Evolutionary conservation across 306 rosid species (phyloP).

Genomic region (Vigna angularis): DNA sequence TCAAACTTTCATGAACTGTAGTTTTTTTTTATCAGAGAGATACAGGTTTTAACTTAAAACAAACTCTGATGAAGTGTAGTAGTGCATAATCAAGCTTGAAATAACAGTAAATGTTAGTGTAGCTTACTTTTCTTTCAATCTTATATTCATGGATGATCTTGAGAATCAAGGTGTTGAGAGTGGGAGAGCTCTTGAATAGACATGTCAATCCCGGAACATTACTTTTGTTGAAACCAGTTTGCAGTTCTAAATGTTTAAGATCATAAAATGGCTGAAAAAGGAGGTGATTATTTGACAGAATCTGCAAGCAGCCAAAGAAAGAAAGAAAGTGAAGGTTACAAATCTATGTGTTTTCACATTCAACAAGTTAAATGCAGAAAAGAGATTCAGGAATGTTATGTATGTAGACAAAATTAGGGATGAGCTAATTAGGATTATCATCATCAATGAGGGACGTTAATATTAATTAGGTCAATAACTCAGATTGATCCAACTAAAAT

Average conservation of each 20-base stretch:
- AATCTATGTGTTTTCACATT: slow-evolving; percentile 7
- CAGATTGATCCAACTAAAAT: no score
- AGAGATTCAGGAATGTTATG: not conserved
- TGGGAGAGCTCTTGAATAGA: slow-evolving; percentile 70
- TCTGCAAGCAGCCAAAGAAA: slow-evolving; percentile 62
- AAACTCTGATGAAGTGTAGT: not conserved
- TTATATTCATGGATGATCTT: slow-evolving; percentile 57
- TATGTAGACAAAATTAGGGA: not conserved
- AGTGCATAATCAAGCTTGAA: not conserved
- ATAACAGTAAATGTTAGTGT: not conserved
- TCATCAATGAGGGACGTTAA: not conserved
- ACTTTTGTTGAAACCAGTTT: slow-evolving; percentile 66
- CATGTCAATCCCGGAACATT: slow-evolving; percentile 65
- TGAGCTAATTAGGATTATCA: not conserved
- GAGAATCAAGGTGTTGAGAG: slow-evolving; percentile 61
- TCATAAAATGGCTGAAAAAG: slow-evolving; percentile 65
- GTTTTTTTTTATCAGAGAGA: no score
- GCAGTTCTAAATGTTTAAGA: slow-evolving; percentile 67
- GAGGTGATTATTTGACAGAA: slow-evolving; percentile 66
- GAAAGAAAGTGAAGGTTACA: not conserved
- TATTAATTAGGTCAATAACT: no score
- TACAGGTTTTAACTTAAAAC: no score
- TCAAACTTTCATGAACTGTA: no score
- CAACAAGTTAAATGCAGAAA: not conserved
- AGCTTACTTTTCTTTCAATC: slow-evolving; percentile 68